Base-by-base conservation (phyloP, 768 basidiomycete species). In the Tylopilus vinaceipallidus region DNA sequence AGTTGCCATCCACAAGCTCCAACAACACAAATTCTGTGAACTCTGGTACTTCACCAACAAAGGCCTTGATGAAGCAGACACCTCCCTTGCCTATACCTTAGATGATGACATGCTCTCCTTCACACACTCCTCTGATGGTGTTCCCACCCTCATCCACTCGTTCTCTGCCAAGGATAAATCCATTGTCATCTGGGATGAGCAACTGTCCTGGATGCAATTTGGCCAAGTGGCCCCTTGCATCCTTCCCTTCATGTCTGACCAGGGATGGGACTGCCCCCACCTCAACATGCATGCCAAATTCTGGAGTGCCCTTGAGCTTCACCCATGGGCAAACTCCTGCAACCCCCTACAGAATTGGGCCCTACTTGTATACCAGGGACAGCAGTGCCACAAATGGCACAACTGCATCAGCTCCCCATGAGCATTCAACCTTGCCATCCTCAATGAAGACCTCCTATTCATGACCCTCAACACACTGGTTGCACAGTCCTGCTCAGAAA, bases 1-100 rank as follows among this genome's bases (percentile, higher is more conserved):
- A 3, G 43, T 44, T 2, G 23, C 43, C 11, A n/a, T 44, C 0
- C 3, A n/a, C 0, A 34, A 44, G 4, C 16, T 42, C 16, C 20
- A 33, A 24, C 14, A 34, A 2, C 43, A 44, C 16, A 16, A 33
- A 32, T 44, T 44, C 42, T 44, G 42, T 6, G 22, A 44, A 6
- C 13, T 44, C 13, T 44, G 32, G 32, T 44, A 44, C 42, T 44
- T 44, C 32, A 33, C 32, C 14, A 44, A 44, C 6, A 32, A 33
- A 1, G 42, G 42, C 0, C 32, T 44, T 1, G 8, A 23, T 3
- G 10, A 3, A 2, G 32, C 42, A 2, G 14, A 32, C 2, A 3
- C 20, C 2, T 16, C 22, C 2, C 30, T 33, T 0, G 20, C 42
- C 14, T 33, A 44, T 10, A 10, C 32, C 2, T 6, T 34, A 2